phyloP scores from a whole-genome alignment of 495 filamentous ascomycete species.

The Aspergillus cavernicola region DNA sequence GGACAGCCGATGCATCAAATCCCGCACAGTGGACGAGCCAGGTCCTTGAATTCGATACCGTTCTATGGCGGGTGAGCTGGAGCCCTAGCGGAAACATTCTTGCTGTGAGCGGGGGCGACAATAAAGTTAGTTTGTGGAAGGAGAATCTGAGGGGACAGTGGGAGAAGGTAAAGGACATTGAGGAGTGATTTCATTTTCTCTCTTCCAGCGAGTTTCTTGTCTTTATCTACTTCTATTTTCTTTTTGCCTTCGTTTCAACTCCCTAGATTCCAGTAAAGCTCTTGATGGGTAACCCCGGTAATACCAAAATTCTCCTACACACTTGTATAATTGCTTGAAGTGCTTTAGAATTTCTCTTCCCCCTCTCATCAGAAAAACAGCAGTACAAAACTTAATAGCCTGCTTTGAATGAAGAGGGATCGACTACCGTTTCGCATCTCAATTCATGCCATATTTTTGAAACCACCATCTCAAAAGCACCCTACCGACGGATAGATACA shows the following conservation, averaged over 20 bases:
- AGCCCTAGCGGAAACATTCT: conserved; percentile 96
- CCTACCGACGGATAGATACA: no score
- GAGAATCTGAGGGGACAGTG: conserved; percentile 65
- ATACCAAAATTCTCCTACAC: no score
- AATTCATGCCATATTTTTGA: no score
- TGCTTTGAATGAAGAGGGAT: no score
- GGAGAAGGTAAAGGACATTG: conserved; percentile 95
- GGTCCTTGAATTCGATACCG: conserved; percentile 77
- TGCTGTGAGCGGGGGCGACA: conserved; percentile 90
- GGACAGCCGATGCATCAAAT: conserved; percentile 70
- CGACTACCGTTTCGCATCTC: no score
- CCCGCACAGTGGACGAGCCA: conserved; percentile 74
- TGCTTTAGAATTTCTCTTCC: no score
- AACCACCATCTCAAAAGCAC: no score
- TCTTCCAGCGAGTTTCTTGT: conserved; percentile 13
- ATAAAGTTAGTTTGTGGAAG: conserved; percentile 77
- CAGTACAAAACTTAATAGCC: no score
- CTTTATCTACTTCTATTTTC: conserved; percentile 10
- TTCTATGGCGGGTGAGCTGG: conserved; percentile 97
- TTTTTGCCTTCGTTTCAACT: not conserved
- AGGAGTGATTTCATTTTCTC: conserved; percentile 58
- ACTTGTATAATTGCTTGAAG: no score
- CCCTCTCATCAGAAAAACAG: no score
- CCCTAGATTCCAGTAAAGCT: no score
- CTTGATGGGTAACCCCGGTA: no score